Conservation (phyloP, 2,329 filamentous ascomycete species). For the Alternaria brassicae region DNA sequence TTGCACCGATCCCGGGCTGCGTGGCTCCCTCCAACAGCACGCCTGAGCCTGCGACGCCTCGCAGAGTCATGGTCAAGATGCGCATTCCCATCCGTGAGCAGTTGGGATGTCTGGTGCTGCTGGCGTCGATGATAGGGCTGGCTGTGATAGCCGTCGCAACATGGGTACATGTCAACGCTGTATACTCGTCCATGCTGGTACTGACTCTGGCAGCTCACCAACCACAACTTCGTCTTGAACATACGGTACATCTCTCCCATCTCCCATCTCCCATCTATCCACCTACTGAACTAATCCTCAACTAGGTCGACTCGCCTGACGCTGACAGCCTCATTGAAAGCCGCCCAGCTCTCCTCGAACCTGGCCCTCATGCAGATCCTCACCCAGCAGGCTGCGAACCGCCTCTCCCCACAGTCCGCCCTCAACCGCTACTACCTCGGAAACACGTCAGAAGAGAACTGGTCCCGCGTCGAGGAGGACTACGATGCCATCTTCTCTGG, state of each 20-base stretch:
- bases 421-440: constrained; percentile 62
- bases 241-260: constrained; percentile 53
- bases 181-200: constrained; percentile 9
- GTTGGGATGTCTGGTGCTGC: constrained; percentile 78
- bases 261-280: neutral
- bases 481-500: constrained; percentile 73
- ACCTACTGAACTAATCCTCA: neutral
- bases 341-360: constrained; percentile 79
- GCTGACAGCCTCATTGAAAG: constrained; percentile 85
- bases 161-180: constrained; percentile 48
- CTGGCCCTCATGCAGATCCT: constrained; percentile 80
- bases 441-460: constrained; percentile 65
- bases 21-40: constrained; percentile 12
- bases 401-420: constrained; percentile 61
- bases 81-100: constrained; percentile 88
- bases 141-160: constrained; percentile 81
- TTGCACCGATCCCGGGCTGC: constrained; percentile 4
- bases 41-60: neutral
- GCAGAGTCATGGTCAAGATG: constrained; percentile 63
- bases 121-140: constrained; percentile 76
- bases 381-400: constrained; percentile 73
- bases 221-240: constrained; percentile 65
- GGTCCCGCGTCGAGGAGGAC: constrained; percentile 67
- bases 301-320: constrained; percentile 66
- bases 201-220: constrained; percentile 58